phyloP scores from a whole-genome alignment of 306 rosid species.

The Lotus japonicus region DNA sequence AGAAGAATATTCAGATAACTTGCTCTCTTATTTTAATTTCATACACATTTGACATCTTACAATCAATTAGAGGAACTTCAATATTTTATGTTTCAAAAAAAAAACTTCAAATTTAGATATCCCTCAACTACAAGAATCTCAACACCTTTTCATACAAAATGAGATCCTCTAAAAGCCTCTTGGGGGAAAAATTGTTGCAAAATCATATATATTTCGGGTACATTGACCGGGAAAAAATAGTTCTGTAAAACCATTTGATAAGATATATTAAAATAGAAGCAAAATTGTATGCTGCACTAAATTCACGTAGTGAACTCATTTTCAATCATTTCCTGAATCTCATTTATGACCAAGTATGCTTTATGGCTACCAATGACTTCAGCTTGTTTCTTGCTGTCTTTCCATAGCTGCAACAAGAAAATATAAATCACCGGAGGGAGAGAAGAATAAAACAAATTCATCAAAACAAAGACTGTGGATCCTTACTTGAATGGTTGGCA shows the following conservation, averaged over 20 bases:
- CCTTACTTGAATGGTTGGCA: constrained; percentile 94
- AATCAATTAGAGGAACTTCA: neutral
- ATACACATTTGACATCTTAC: neutral
- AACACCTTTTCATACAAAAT: neutral
- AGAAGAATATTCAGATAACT: no score
- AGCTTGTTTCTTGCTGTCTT: constrained; percentile 57
- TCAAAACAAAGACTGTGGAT: neutral
- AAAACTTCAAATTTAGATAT: no score
- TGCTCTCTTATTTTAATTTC: no score
- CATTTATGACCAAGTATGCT: constrained; percentile 57
- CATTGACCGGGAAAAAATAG: neutral
- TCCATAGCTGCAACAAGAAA: constrained; percentile 67
- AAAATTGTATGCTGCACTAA: neutral
- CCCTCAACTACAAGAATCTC: neutral
- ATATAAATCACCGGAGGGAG: neutral
- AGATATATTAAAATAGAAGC: neutral
- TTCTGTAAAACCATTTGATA: neutral
- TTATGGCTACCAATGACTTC: constrained; percentile 82
- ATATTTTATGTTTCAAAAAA: no score
- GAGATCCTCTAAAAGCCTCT: neutral
- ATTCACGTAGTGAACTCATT: constrained; percentile 29
- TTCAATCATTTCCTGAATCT: constrained; percentile 70
- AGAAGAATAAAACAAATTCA: neutral
- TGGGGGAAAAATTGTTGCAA: neutral
- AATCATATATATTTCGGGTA: neutral